Evolutionary conservation across 495 filamentous ascomycete genomes (phyloP), one percentile per base, ranked within the genome.

Genomic region (Trichoderma erinaceum): DNA sequence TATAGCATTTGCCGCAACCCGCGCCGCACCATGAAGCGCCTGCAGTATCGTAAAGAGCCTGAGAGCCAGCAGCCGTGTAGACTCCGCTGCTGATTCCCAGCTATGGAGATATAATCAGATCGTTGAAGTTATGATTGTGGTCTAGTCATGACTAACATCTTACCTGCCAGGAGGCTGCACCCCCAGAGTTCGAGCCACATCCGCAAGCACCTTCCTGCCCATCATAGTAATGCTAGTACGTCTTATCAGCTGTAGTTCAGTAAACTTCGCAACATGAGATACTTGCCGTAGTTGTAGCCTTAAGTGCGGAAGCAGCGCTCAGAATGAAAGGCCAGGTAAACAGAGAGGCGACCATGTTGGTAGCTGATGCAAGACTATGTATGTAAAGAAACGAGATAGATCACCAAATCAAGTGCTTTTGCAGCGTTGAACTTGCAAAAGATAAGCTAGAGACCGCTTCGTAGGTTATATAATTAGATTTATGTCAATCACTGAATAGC

Each of bases 1-100:
- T 66, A 69, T 79, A 80, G 70, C 78, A 80, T 63, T 70, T 75
- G 25, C 78, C 78, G 69, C 78, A 80, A 35, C 78, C 78, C 21
- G 70, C 66, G 38, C 78, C 78, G 66, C 78, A 80, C 78, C 78
- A 80, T 63, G 68, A 67, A 66, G 64, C 70, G 63, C 75, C 76
- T 65, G 71, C 77, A 25, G 78, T 69, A 16, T 61, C 52, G 21
- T 18, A 61, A 7, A 61, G 21, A 46, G 76, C 72, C 61, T 74
- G 72, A 6, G 75, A 77, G 12, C 71, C 77, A 1, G 75, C 75
- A 16, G 75, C 75, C 2, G 75, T 77, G 69, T 76, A 75, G 48
- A 77, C 56, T 50, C 70, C 71, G 15, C 56, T 43, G 21, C 52
- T 18, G 12, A 61, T 61, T 7, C 52, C 52, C 10, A 61, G 52